phyloP scores from a whole-genome alignment of 495 filamentous ascomycete genomes.

The Lophium mytilinum region DNA sequence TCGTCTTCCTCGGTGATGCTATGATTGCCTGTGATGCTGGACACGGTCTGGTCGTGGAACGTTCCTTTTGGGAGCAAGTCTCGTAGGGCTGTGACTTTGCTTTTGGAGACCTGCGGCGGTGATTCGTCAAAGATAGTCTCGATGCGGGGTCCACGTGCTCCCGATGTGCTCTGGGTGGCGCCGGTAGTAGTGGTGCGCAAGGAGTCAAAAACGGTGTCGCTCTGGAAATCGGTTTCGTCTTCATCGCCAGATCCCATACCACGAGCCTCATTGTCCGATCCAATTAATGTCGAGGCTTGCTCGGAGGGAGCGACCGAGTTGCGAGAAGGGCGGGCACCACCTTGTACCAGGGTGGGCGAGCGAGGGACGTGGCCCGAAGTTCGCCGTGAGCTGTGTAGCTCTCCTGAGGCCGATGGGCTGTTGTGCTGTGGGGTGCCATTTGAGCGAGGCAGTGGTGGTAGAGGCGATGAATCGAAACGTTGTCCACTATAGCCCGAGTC shows the following conservation, averaged over 20 bases:
- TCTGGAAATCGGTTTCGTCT: constrained; percentile 77
- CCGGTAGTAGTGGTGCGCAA: constrained; percentile 54
- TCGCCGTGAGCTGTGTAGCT: constrained; percentile 1
- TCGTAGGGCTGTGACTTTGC: constrained; percentile 52
- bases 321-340: constrained; percentile 23
- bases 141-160: constrained; percentile 51
- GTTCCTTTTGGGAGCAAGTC: constrained; percentile 40
- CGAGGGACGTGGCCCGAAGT: constrained; percentile 20
- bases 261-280: constrained; percentile 73
- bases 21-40: constrained; percentile 33
- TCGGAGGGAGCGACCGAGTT: constrained; percentile 49
- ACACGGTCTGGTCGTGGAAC: constrained; percentile 33
- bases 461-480: constrained; percentile 1
- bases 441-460: constrained; percentile 6
- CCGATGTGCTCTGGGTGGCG: constrained; percentile 54
- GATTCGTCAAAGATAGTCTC: constrained; percentile 85
- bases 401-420: constrained; percentile 5
- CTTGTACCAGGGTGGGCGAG: constrained; percentile 30
- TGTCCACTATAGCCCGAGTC: constrained; percentile 5
- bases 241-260: constrained; percentile 71
- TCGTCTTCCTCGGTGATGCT: constrained; percentile 62
- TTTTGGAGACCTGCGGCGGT: constrained; percentile 47
- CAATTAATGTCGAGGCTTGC: constrained; percentile 69
- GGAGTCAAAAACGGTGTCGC: constrained; percentile 88
- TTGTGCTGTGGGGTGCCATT: not conserved